A percentile compares a stretch with the other conserved stretches of the same genome.
These are phyloP conservation scores for Globisporangium spiculum DNA, from an alignment of 352 stramenopile genomes.

Conservation along the genomic window DNA sequence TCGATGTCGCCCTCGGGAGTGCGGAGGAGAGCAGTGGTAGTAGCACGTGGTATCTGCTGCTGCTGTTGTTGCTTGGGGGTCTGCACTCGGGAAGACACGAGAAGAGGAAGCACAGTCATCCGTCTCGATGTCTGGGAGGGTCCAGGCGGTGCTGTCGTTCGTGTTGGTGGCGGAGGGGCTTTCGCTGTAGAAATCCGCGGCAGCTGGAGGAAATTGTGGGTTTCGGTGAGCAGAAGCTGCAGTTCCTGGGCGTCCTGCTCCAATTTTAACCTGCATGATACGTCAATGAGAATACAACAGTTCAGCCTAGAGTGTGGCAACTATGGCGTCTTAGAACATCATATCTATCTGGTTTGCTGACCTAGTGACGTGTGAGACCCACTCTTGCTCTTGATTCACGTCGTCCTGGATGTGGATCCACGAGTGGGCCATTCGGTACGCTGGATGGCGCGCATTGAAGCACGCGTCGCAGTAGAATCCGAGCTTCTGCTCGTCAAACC, in stretches of 20 bases:
- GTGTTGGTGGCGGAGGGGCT: not conserved
- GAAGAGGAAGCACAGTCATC: not conserved
- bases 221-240: conserved; percentile 48
- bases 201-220: conserved; percentile 30
- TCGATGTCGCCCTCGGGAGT: conserved; percentile 23
- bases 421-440: conserved; percentile 48
- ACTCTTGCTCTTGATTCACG: conserved; percentile 59
- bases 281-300: not conserved
- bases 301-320: not conserved
- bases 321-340: too few relatives aligned
- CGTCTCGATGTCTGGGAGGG: conserved; percentile 1
- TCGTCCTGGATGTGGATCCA: conserved; percentile 55
- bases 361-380: conserved; percentile 54
- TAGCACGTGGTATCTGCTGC: not conserved
- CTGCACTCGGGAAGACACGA: not conserved
- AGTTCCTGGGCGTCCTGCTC: conserved; percentile 67
- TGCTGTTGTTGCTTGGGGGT: not conserved
- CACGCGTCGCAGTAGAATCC: conserved; percentile 73
- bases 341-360: conserved; percentile 14
- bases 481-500: conserved; percentile 47
- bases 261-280: conserved; percentile 42
- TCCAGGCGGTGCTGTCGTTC: not conserved
- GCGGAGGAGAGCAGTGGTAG: not conserved
- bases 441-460: conserved; percentile 51
- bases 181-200: conserved; percentile 1